A percentile compares a stretch with the other conserved stretches of the same genome.
Conservation (phyloP, 2,329 filamentous ascomycete species). For the Fusarium sp. region DNA sequence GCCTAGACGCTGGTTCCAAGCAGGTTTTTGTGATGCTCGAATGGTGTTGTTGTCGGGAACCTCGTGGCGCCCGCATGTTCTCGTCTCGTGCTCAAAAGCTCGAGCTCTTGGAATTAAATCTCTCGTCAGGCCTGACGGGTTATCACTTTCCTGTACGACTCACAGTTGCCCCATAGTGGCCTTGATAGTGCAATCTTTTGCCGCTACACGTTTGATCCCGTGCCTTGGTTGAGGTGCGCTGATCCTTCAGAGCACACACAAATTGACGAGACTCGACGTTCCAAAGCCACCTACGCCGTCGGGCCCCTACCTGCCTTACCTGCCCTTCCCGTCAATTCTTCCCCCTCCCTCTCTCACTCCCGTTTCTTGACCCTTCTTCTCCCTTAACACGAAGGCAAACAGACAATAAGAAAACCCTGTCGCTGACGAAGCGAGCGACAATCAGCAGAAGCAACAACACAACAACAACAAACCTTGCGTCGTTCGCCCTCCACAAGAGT, state of each 20-base stretch:
- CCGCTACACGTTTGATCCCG: constrained; percentile 34
- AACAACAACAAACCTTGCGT: constrained; percentile 22
- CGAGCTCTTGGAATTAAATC: constrained; percentile 34
- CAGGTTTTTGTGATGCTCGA: constrained; percentile 27
- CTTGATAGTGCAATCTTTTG: constrained; percentile 33
- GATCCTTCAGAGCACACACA: constrained; percentile 22
- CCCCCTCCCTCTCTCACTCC: constrained; percentile 10
- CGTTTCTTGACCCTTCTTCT: constrained; percentile 5
- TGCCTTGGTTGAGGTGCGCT: constrained; percentile 40
- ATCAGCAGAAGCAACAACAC: constrained; percentile 31
- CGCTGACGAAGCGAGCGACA: constrained; percentile 23
- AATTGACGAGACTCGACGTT: constrained; percentile 12
- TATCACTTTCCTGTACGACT: constrained; percentile 22
- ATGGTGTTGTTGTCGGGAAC: constrained; percentile 11
- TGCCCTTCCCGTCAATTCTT: constrained; percentile 17
- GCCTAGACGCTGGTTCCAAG: constrained; percentile 13
- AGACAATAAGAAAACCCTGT: constrained; percentile 29
- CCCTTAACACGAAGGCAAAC: constrained; percentile 28
- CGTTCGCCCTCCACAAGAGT: constrained; percentile 25
- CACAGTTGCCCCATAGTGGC: constrained; percentile 34
- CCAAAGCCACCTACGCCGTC: constrained; percentile 37
- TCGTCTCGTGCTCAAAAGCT: constrained; percentile 31
- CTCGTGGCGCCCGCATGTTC: constrained; percentile 3
- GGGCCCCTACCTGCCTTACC: constrained; percentile 25
- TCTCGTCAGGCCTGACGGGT: constrained; percentile 24